Conservation (phyloP, 1,139 yeast species). For the Diutina ranongensis region DNA sequence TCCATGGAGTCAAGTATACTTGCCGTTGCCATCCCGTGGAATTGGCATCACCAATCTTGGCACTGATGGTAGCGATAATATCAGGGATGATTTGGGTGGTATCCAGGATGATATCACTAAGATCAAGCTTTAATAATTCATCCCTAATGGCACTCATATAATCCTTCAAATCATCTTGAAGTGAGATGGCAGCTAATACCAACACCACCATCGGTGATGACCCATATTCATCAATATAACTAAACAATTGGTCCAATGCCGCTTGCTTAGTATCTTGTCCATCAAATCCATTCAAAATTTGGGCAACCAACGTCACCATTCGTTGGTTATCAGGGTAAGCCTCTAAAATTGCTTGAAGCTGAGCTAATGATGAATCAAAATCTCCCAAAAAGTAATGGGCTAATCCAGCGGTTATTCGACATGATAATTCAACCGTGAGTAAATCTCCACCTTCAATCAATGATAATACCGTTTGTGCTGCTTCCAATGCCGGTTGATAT, state of each 20-base stretch:
- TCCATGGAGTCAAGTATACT: constrained; percentile 66
- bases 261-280: constrained; percentile 69
- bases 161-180: constrained; percentile 51
- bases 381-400: constrained; percentile 50
- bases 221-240: constrained; percentile 52
- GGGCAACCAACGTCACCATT: constrained; percentile 64
- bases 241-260: constrained; percentile 62
- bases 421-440: constrained; percentile 34
- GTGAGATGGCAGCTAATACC: constrained; percentile 70
- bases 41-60: constrained; percentile 8
- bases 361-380: constrained; percentile 53
- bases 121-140: constrained; percentile 45
- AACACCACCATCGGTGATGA: constrained; percentile 54
- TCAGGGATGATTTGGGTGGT: constrained; percentile 45
- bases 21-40: constrained; percentile 50
- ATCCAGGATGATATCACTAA: constrained; percentile 39
- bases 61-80: constrained; percentile 38
- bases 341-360: constrained; percentile 49
- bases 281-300: constrained; percentile 65
- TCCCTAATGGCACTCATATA: constrained; percentile 53
- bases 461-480: constrained; percentile 46
- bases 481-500: constrained; percentile 48
- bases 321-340: constrained; percentile 36
- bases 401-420: constrained; percentile 60
- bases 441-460: constrained; percentile 31